A percentile compares a stretch with the other conserved stretches of the same genome.
Evolutionary conservation across 345 rosid species (phyloP).

Genomic region (Brassica juncea): DNA sequence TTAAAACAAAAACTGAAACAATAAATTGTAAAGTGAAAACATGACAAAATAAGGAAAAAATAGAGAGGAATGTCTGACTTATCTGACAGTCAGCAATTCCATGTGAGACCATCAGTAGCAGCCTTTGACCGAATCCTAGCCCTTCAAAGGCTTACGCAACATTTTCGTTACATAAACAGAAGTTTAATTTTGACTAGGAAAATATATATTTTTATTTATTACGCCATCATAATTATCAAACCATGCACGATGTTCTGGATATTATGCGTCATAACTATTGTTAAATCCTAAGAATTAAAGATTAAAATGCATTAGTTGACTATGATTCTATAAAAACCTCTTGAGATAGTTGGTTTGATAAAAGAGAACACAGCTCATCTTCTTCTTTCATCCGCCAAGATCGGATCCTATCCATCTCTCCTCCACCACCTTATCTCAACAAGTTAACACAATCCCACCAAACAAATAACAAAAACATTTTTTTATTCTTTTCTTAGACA

Average conservation of each 20-base stretch:
- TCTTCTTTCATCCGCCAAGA: slow-evolving; percentile 22
- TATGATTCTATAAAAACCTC: not conserved
- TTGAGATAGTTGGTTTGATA: slow-evolving; percentile 18
- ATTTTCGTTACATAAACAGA: not conserved
- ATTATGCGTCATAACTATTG: not conserved
- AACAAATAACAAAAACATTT: slow-evolving; percentile 4
- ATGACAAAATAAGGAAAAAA: not conserved
- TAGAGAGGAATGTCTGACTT: slow-evolving; percentile 35
- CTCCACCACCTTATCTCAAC: slow-evolving; percentile 39
- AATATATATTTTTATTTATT: not conserved
- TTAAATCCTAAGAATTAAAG: slow-evolving; percentile 18
- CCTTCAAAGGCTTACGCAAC: slow-evolving; percentile 9
- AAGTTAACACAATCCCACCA: slow-evolving; percentile 29
- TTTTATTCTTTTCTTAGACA: slow-evolving; percentile 20
- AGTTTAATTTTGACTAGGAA: not conserved
- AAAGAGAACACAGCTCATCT: slow-evolving; percentile 31
- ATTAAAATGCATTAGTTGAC: not conserved
- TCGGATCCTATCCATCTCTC: slow-evolving; percentile 32
- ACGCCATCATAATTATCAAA: slow-evolving; percentile 19
- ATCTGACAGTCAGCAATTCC: slow-evolving; percentile 19
- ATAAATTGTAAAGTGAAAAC: slow-evolving; percentile 24
- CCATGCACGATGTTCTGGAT: slow-evolving; percentile 10
- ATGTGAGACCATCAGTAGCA: slow-evolving; percentile 21
- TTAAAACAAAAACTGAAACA: not conserved
- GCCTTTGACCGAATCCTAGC: slow-evolving; percentile 41